phyloP scores from a whole-genome alignment of 441 rosid genomes.

The Croton setiger region DNA sequence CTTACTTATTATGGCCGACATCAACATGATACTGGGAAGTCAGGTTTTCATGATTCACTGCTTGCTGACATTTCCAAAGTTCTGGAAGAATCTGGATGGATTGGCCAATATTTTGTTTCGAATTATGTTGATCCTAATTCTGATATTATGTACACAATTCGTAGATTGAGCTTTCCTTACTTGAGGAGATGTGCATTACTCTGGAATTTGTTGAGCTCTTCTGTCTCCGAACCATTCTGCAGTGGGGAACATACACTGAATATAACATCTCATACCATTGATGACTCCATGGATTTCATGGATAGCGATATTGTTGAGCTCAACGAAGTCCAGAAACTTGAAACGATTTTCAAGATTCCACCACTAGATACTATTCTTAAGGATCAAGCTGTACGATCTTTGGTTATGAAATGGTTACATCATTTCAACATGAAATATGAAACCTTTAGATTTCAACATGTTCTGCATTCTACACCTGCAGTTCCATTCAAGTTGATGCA shows the following conservation, averaged over 20 bases:
- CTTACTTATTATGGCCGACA: slow-evolving; percentile 46
- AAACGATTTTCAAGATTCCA: slow-evolving; percentile 79
- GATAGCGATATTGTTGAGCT: slow-evolving; percentile 44
- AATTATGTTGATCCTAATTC: slow-evolving; percentile 44
- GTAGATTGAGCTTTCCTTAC: slow-evolving; percentile 70
- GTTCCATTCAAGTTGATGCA: slow-evolving; percentile 86
- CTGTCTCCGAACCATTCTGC: slow-evolving; percentile 52
- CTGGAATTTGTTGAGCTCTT: slow-evolving; percentile 70
- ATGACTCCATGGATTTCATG: slow-evolving; percentile 35
- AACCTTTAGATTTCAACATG: slow-evolving; percentile 30
- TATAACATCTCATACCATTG: slow-evolving; percentile 31
- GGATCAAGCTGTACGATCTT: slow-evolving; percentile 51
- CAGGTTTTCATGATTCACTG: slow-evolving; percentile 41
- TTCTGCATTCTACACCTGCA: slow-evolving; percentile 52
- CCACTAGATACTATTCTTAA: slow-evolving; percentile 50
- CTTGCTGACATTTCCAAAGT: slow-evolving; percentile 53
- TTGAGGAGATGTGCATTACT: slow-evolving; percentile 94
- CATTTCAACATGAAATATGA: slow-evolving; percentile 60
- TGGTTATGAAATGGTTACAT: slow-evolving; percentile 59
- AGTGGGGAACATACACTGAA: slow-evolving; percentile 36
- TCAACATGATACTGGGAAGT: slow-evolving; percentile 31
- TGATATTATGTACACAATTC: slow-evolving; percentile 52
- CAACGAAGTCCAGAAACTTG: slow-evolving; percentile 59
- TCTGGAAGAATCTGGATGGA: slow-evolving; percentile 51
- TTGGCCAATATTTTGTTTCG: slow-evolving; percentile 49